These are phyloP conservation scores for Draba incana DNA, from an alignment of 345 rosid species.

Conservation along the genomic window DNA sequence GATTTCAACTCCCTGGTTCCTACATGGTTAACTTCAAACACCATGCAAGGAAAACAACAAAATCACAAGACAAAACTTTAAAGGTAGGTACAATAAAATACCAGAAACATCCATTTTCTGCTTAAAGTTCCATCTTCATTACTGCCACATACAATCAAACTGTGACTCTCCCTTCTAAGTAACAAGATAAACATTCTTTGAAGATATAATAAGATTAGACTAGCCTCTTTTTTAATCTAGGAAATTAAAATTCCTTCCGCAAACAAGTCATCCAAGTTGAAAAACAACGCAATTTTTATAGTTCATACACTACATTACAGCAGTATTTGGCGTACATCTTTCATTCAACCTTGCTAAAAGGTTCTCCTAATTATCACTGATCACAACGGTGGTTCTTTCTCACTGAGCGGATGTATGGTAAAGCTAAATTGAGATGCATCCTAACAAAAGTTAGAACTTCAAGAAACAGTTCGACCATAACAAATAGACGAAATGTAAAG, in stretches of 20 bases:
- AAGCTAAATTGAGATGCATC: slow-evolving; percentile 39
- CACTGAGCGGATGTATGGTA: slow-evolving; percentile 32
- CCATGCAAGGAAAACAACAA: background rate
- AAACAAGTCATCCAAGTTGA: slow-evolving; percentile 48
- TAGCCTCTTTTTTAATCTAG: background rate
- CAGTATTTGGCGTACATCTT: slow-evolving; percentile 50
- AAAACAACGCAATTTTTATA: slow-evolving; percentile 46
- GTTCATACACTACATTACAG: slow-evolving; percentile 47
- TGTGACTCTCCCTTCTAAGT: slow-evolving; percentile 43
- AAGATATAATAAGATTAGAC: slow-evolving; percentile 30
- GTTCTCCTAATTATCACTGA: slow-evolving; percentile 37
- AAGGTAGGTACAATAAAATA: background rate
- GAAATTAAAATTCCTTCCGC: slow-evolving; percentile 18
- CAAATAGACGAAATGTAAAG: slow-evolving; percentile 91
- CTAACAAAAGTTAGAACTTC: slow-evolving; percentile 48
- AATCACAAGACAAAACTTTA: slow-evolving; percentile 4
- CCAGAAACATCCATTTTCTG: slow-evolving; percentile 19
- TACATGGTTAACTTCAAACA: slow-evolving; percentile 12
- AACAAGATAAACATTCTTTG: slow-evolving; percentile 40
- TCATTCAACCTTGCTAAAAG: slow-evolving; percentile 45
- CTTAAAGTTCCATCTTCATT: slow-evolving; percentile 15
- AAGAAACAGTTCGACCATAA: slow-evolving; percentile 97
- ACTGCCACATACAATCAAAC: slow-evolving; percentile 13
- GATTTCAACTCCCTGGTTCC: slow-evolving; percentile 7
- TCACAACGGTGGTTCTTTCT: slow-evolving; percentile 34